Evolutionary conservation across 148 eudicot species (phyloP), one percentile per base, ranked within the genome.

Genomic region (Chenopodium berlandieri): DNA sequence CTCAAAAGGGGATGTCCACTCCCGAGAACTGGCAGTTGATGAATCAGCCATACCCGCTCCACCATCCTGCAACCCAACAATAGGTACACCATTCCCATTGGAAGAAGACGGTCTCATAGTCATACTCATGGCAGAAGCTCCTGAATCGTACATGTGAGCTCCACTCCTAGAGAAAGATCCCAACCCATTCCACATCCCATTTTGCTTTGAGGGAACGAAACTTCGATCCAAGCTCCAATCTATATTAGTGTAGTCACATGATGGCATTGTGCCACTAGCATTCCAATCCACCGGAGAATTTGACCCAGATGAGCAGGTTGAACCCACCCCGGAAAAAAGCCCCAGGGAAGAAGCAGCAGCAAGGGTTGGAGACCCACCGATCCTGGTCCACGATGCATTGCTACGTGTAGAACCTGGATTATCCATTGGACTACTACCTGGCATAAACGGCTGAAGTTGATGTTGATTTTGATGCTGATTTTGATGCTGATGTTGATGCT

Each of bases 1-100:
- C 85, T 92, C 99, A 71, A 97, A 97, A 1, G 99, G 97, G 19
- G 99, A 97, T 65, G 97, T 89, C 99, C 99, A 97, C 75, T 94
- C 98, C 6, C 89, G 87, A 48, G 95, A 88, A 76, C 83, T 89
- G 47, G 88, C 92, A 31, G 82, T 78, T 32, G 92, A 76, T 69
- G 88, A 27, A 77, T 90, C 97, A 25, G 85, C 75, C 7, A 82
- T 73, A 40, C 56, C 84, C 31, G 78, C 85, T 22, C 88, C 87
- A 52, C 88, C 87, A 52, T 89, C 93, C 85, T 88, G 97, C 78
- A 91, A 84, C 77, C 92, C 94, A 25, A 80, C 77, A 16, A 82
- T 63, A 6, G 88, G 78, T 50, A 77, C 89, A n/a, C 91, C 91
- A 67, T 84, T 81, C 62, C 89, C 90, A 54, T 81, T 90, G 0